These are phyloP conservation scores for Arachnopeziza araneosa DNA, from an alignment of 2,329 filamentous ascomycete genomes.

Conservation along the genomic window DNA sequence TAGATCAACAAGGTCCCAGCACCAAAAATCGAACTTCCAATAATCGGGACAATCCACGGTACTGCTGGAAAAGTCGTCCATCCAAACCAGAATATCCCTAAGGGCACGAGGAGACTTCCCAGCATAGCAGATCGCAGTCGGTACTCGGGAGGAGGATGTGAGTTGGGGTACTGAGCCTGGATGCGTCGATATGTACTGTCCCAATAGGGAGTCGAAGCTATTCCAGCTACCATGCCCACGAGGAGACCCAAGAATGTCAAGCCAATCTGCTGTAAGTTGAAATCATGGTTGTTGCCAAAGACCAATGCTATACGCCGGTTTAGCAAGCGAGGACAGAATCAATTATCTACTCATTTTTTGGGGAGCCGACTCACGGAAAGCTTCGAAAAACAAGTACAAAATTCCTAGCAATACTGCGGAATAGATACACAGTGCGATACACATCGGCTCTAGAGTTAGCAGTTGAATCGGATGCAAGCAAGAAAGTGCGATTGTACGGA, in stretches of 20 bases:
- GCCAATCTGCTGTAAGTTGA: slow-evolving; percentile 66
- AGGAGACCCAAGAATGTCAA: slow-evolving; percentile 71
- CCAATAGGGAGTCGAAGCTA: slow-evolving; percentile 65
- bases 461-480: slow-evolving; percentile 31
- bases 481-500: slow-evolving; percentile 62
- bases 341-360: no score
- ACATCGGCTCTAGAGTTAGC: slow-evolving; percentile 62
- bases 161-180: slow-evolving; percentile 70
- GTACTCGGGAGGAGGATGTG: slow-evolving; percentile 72
- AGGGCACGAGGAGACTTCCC: slow-evolving; percentile 62
- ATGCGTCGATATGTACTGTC: slow-evolving; percentile 68
- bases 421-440: slow-evolving; percentile 31
- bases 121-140: slow-evolving; percentile 73
- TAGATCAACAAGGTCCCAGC: slow-evolving; percentile 46
- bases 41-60: slow-evolving; percentile 50
- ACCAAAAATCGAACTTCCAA: slow-evolving; percentile 39
- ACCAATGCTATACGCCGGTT: no score
- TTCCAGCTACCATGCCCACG: slow-evolving; percentile 56
- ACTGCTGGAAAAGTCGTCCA: slow-evolving; percentile 83
- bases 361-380: no score
- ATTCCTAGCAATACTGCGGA: slow-evolving; percentile 69
- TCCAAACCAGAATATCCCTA: slow-evolving; percentile 79
- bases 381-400: slow-evolving; percentile 84
- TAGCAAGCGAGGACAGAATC: no score
- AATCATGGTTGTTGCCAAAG: slow-evolving; percentile 67